Evolutionary conservation across 2,329 filamentous ascomycete genomes (phyloP).

Genomic region (Pleurostoma richardsiae): DNA sequence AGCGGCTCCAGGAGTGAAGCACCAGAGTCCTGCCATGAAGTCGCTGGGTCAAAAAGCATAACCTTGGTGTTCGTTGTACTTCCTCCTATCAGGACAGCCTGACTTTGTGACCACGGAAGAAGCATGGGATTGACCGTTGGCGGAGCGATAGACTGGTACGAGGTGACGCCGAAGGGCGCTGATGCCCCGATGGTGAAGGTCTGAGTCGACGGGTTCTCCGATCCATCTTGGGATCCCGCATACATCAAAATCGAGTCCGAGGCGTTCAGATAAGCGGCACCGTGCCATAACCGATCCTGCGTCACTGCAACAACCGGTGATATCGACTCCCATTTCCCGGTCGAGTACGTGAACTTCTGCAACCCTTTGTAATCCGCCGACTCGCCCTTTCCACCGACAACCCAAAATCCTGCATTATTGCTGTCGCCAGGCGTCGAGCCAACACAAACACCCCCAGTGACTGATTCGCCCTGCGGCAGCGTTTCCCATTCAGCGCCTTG

Average conservation of each 20-base stretch:
- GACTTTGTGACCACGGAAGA: constrained; percentile 65
- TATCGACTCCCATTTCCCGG: constrained; percentile 47
- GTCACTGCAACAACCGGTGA: constrained; percentile 43
- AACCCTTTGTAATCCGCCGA: constrained; percentile 63
- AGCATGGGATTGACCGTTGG: constrained; percentile 66
- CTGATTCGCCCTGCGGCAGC: constrained; percentile 60
- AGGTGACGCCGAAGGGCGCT: constrained; percentile 57
- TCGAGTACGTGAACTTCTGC: constrained; percentile 59
- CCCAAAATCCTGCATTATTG: constrained; percentile 61
- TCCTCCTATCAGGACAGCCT: constrained; percentile 73
- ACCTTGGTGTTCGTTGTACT: constrained; percentile 59
- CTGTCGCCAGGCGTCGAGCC: constrained; percentile 58
- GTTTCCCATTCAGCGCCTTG: constrained; percentile 67
- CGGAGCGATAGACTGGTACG: constrained; percentile 54
- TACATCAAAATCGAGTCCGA: constrained; percentile 74
- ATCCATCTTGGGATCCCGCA: constrained; percentile 64
- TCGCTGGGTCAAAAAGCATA: constrained; percentile 63
- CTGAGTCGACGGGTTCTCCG: constrained; percentile 55
- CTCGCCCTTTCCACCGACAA: constrained; percentile 68
- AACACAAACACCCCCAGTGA: constrained; percentile 74
- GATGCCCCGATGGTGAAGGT: constrained; percentile 70
- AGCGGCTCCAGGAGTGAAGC: constrained; percentile 58
- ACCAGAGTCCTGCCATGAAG: constrained; percentile 64
- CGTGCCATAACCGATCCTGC: constrained; percentile 69
- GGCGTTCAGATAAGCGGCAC: constrained; percentile 66